Evolutionary conservation across 495 filamentous ascomycete genomes (phyloP).

Genomic region (Saxispiralis lemnorum): DNA sequence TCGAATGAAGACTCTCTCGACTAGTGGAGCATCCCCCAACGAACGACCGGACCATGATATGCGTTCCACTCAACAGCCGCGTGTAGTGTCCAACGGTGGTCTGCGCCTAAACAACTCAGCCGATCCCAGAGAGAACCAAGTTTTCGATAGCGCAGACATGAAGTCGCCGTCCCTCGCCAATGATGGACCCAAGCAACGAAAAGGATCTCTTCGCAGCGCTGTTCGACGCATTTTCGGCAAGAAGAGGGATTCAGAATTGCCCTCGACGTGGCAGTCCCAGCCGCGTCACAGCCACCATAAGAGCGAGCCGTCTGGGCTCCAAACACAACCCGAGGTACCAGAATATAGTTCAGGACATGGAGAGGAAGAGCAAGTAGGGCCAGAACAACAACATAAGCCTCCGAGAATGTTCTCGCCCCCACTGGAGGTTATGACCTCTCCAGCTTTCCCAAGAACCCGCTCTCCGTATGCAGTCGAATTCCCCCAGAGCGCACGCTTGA

Average conservation of each 20-base stretch:
- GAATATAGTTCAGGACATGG: not conserved
- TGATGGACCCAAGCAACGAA: slow-evolving; percentile 4
- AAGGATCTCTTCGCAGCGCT: slow-evolving; percentile 15
- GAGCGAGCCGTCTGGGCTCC: slow-evolving; percentile 6
- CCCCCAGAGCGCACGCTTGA: slow-evolving; percentile 12
- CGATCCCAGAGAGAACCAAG: too few species aligned
- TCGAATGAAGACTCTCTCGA: not conserved
- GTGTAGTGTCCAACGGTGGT: too few species aligned
- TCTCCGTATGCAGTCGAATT: slow-evolving; percentile 18
- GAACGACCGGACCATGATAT: too few species aligned
- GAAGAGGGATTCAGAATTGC: slow-evolving; percentile 3
- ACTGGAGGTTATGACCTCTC: slow-evolving; percentile 3
- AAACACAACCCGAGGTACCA: not conserved
- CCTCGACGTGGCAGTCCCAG: slow-evolving; percentile 1
- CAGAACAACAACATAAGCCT: too few species aligned
- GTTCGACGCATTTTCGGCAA: slow-evolving; percentile 16
- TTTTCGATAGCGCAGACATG: too few species aligned
- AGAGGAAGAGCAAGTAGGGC: not conserved
- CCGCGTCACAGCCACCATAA: slow-evolving; percentile 11
- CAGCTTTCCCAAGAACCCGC: slow-evolving; percentile 5
- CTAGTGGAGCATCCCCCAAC: too few species aligned
- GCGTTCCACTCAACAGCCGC: too few species aligned
- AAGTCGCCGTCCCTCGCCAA: not conserved
- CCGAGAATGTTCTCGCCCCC: slow-evolving; percentile 13
- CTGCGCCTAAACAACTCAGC: too few species aligned